Evolutionary conservation across 2,329 filamentous ascomycete species (phyloP).

Genomic region (Ascochyta rabiei): DNA sequence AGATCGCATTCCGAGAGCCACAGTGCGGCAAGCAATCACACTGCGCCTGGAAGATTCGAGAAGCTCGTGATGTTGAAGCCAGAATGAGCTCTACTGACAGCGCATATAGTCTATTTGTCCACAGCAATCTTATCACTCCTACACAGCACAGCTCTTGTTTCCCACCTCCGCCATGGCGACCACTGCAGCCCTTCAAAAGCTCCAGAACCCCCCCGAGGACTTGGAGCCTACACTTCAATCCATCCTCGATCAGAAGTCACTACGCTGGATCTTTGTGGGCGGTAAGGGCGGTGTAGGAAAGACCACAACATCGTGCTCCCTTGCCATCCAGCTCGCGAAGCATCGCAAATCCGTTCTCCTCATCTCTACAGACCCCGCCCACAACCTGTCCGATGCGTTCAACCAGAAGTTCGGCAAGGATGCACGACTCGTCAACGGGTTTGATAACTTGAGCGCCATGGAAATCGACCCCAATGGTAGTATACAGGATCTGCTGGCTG

Average conservation of each 20-base stretch:
- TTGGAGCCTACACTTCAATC: constrained; percentile 93
- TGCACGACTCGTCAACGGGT: constrained; percentile 88
- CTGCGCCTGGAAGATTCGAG: constrained; percentile 10
- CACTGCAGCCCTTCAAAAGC: constrained; percentile 54
- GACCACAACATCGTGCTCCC: constrained; percentile 98
- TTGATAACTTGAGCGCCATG: constrained; percentile 94
- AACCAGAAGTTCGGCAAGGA: constrained; percentile 99
- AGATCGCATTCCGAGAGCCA: background rate
- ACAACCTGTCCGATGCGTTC: constrained; percentile 98
- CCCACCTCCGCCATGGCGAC: constrained; percentile 44
- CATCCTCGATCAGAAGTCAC: constrained; percentile 90
- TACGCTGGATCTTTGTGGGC: constrained; percentile 99
- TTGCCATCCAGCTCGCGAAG: constrained; percentile 95
- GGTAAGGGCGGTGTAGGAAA: constrained; percentile 99
- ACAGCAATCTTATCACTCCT: background rate
- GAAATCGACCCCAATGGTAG: constrained; percentile 98
- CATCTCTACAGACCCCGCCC: constrained; percentile 97
- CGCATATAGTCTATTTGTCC: background rate
- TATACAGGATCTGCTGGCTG: constrained; percentile 90
- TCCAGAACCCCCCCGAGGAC: constrained; percentile 55
- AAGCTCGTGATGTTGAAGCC: constrained; percentile 1
- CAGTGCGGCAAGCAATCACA: background rate
- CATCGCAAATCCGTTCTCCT: constrained; percentile 94
- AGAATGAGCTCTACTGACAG: constrained; percentile 10
- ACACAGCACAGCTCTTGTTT: background rate